A percentile compares a stretch with the other conserved stretches of the same genome.
Evolutionary conservation across 106 monocot genomes (phyloP).

Genomic region (Xerophyta viscosa): DNA sequence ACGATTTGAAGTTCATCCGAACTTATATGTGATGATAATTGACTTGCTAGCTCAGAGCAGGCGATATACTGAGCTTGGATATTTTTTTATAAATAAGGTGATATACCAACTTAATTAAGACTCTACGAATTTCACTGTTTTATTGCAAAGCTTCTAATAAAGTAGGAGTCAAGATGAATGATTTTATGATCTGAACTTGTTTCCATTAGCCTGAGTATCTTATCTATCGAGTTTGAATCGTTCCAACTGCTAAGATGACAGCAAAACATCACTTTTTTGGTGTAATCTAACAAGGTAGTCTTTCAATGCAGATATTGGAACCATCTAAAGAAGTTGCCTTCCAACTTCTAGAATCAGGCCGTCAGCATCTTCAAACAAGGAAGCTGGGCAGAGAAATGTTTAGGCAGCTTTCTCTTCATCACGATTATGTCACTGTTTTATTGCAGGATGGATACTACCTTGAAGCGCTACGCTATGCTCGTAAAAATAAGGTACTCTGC

Average conservation of each 20-base stretch:
- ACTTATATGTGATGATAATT: conserved; percentile 65
- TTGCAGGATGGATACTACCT: conserved; percentile 79
- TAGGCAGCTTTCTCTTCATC: conserved; percentile 62
- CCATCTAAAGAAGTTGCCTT: conserved; percentile 86
- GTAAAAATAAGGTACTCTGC: conserved; percentile 64
- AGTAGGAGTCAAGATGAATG: too few relatives aligned
- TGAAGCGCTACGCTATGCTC: conserved; percentile 79
- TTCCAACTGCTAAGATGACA: too few relatives aligned
- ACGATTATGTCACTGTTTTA: conserved; percentile 69
- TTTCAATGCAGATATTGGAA: conserved; percentile 58
- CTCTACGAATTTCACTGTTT: too few relatives aligned
- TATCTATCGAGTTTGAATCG: too few relatives aligned
- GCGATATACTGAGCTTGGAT: conserved; percentile 55
- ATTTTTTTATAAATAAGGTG: conserved; percentile 82
- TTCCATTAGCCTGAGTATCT: too few relatives aligned
- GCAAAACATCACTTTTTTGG: too few relatives aligned
- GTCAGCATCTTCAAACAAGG: conserved; percentile 35
- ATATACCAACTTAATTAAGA: not conserved
- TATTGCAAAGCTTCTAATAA: too few relatives aligned
- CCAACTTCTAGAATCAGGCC: conserved; percentile 61
- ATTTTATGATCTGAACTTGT: too few relatives aligned
- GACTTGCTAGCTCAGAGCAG: conserved; percentile 54
- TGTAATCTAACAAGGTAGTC: too few relatives aligned
- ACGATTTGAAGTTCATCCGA: conserved; percentile 48
- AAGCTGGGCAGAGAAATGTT: conserved; percentile 96